phyloP scores from a whole-genome alignment of 2,329 filamentous ascomycete genomes.

The Pestalotiopsis sp. region DNA sequence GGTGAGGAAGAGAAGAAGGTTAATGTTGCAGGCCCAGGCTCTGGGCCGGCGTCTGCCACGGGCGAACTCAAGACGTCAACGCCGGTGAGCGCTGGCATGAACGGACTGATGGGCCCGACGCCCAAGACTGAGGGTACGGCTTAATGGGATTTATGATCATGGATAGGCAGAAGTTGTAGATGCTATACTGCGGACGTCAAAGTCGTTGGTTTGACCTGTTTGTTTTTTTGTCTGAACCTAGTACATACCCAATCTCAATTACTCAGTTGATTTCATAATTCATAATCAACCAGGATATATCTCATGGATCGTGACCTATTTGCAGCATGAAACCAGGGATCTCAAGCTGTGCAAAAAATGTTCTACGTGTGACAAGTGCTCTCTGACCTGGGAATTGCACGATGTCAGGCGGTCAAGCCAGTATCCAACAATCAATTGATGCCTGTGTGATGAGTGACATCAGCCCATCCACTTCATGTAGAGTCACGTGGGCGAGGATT shows the following conservation, averaged over 20 bases:
- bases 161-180: neutral
- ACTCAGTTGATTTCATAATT: too few relatives aligned
- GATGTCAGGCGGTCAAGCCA: too few relatives aligned
- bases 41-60: conserved; percentile 43
- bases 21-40: conserved; percentile 36
- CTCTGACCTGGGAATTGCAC: too few relatives aligned
- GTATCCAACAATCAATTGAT: neutral
- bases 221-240: neutral
- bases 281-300: neutral
- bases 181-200: neutral
- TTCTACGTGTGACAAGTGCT: too few relatives aligned
- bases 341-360: too few relatives aligned
- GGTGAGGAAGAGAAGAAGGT: conserved; percentile 80
- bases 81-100: conserved; percentile 49
- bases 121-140: conserved; percentile 49
- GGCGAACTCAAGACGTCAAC: conserved; percentile 24
- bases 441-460: neutral
- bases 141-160: conserved; percentile 14
- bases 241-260: neutral
- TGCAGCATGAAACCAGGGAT: too few relatives aligned
- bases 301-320: neutral
- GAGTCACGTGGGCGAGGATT: neutral
- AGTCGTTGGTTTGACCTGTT: neutral
- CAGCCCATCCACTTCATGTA: neutral
- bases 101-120: conserved; percentile 47